Evolutionary conservation across 75 land plant genomes (phyloP), one percentile per base, ranked within the genome.

Genomic region (Gnetum montanum): DNA sequence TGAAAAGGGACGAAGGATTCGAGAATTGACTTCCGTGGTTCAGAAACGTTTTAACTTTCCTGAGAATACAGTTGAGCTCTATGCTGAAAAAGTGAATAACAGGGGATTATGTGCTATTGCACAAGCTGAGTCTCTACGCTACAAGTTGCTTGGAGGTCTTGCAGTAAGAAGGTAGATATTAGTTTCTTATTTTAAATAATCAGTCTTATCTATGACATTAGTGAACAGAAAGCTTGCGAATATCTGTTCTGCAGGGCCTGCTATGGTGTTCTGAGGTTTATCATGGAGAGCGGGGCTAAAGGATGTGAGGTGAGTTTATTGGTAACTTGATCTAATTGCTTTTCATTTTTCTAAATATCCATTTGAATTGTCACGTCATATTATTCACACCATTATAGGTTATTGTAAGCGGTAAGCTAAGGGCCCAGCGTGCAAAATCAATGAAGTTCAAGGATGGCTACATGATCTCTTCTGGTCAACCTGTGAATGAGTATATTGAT

Each of bases 271-370:
- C 58, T 72, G 46, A 61, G 75, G 60, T 72, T 72, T 46, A 66
- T 71, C 58, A 71, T 71, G 74, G 74, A 65, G 50, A 71, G 74
- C 49, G 74, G 74, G 65, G 74, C 74, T 30, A 71, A 71, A 58
- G 74, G 74, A 27, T 71, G 74, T 44, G 70, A 71, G 63, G 68
- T 69, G 29, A 31, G 54, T 3, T 12, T 3, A 0, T 29, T 50
- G 15, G 11, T 50, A 30, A 10, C 8, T 29, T 5, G 19, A 16
- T 52, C 3, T 4, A 4, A 29, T 12, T 52, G 31, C n/a, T 29
- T 29, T 15, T 15, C 16, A 0, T 18, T 41, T 41, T 18, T 15
- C 4, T 1, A 15, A 41, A 18, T 1, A 41, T 15, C 24, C 23
- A 0, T 26, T 7, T 23, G 1, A 19, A 23, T 49, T 8, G 15